These are phyloP conservation scores for Saccharomycopsis hybrid DNA, from an alignment of 1,139 yeast genomes.

Conservation along the genomic window DNA sequence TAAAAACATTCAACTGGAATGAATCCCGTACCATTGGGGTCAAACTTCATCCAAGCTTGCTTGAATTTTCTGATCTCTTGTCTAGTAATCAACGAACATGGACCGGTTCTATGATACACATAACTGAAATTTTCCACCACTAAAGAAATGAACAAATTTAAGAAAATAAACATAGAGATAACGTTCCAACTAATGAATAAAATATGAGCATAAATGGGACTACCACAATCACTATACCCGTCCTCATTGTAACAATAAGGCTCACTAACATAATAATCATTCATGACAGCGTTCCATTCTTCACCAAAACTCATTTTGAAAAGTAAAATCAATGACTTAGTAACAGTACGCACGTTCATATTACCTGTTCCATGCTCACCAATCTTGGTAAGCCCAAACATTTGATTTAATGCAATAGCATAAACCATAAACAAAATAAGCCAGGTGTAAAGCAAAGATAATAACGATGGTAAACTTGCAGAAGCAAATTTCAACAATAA, in stretches of 20 bases:
- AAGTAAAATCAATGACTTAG: slow-evolving; percentile 69
- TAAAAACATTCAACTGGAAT: slow-evolving; percentile 54
- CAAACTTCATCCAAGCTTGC: slow-evolving; percentile 67
- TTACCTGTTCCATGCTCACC: slow-evolving; percentile 75
- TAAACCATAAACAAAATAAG: slow-evolving; percentile 71
- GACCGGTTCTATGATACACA: slow-evolving; percentile 51
- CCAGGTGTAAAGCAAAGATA: slow-evolving; percentile 81
- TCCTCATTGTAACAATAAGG: slow-evolving; percentile 58
- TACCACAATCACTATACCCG: slow-evolving; percentile 75
- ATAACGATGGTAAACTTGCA: slow-evolving; percentile 68
- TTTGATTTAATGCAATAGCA: slow-evolving; percentile 90
- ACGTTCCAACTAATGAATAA: slow-evolving; percentile 86
- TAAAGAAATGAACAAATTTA: slow-evolving; percentile 88
- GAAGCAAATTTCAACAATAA: slow-evolving; percentile 78
- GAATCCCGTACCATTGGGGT: slow-evolving; percentile 74
- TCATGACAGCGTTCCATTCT: slow-evolving; percentile 91
- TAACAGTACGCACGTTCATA: slow-evolving; percentile 75
- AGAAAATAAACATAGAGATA: slow-evolving; percentile 86
- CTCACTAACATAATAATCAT: slow-evolving; percentile 54
- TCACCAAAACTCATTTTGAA: slow-evolving; percentile 93
- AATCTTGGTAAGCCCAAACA: slow-evolving; percentile 78
- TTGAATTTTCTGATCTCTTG: slow-evolving; percentile 73
- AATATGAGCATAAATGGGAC: slow-evolving; percentile 61
- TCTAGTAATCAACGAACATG: slow-evolving; percentile 51
- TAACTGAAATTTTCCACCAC: slow-evolving; percentile 89